phyloP scores from a whole-genome alignment of 768 basidiomycete genomes.

The Pleurotus djamor region DNA sequence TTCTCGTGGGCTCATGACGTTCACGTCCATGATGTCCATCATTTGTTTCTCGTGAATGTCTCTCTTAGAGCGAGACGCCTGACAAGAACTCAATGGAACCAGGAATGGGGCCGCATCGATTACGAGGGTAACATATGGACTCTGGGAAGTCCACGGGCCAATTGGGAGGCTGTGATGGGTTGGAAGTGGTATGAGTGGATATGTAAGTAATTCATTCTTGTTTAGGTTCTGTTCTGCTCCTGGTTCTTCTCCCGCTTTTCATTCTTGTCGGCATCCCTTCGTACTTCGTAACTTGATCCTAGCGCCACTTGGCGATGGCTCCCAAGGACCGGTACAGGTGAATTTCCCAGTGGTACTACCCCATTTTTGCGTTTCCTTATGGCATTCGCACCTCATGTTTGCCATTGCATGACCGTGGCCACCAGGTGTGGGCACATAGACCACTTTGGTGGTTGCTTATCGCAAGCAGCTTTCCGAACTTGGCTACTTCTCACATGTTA shows the following conservation, averaged over 20 bases:
- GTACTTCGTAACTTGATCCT: background rate
- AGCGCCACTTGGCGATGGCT: no score
- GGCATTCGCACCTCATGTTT: background rate
- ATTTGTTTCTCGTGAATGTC: background rate
- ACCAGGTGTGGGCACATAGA: background rate
- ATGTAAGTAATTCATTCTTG: conserved; percentile 46
- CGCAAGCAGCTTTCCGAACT: background rate
- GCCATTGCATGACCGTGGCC: background rate
- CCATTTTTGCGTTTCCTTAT: conserved; percentile 1
- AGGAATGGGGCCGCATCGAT: conserved; percentile 76
- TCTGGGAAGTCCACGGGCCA: conserved; percentile 55
- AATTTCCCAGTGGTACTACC: no score
- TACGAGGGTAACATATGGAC: conserved; percentile 90
- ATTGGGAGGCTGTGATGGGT: conserved; percentile 89
- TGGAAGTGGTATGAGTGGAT: conserved; percentile 67
- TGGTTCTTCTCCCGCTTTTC: background rate
- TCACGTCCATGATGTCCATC: background rate
- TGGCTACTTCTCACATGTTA: conserved; percentile 1
- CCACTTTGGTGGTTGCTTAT: background rate
- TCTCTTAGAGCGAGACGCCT: conserved; percentile 44
- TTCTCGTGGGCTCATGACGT: background rate
- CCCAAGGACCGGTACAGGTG: no score
- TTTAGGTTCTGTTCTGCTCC: background rate
- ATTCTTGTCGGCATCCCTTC: conserved; percentile 4
- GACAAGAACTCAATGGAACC: conserved; percentile 57